Evolutionary conservation across 2,329 filamentous ascomycete species (phyloP).

Genomic region (Fusarium poae): DNA sequence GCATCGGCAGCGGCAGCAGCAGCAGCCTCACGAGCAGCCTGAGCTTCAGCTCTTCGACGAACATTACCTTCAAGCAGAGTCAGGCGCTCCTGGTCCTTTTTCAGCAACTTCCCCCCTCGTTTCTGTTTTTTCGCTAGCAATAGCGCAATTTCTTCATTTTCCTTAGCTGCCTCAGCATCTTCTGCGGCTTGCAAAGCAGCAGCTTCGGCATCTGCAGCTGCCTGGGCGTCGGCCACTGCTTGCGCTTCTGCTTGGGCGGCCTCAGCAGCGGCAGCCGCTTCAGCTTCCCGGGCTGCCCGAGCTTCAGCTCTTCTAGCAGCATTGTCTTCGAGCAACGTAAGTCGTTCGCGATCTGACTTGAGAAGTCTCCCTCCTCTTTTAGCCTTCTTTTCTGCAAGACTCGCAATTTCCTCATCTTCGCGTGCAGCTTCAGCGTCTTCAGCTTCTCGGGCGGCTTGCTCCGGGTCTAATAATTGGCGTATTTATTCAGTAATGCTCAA

Average conservation of each 20-base stretch:
- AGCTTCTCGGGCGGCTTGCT: constrained; percentile 40
- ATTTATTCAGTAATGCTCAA: constrained; percentile 60
- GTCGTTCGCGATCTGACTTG: constrained; percentile 41
- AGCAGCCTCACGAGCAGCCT: constrained; percentile 35
- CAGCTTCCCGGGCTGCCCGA: constrained; percentile 39
- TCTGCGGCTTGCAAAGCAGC: constrained; percentile 46
- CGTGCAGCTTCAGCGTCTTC: constrained; percentile 42
- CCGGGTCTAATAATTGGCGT: constrained; percentile 52
- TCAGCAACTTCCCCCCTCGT: constrained; percentile 40
- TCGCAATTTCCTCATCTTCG: constrained; percentile 53
- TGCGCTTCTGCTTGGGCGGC: constrained; percentile 40
- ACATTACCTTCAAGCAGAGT: constrained; percentile 37
- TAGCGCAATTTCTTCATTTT: constrained; percentile 40
- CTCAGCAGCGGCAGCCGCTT: constrained; percentile 27
- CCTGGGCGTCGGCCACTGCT: constrained; percentile 33
- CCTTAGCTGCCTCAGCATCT: constrained; percentile 50
- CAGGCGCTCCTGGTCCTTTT: constrained; percentile 43
- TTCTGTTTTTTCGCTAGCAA: constrained; percentile 41
- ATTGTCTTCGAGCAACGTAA: constrained; percentile 39
- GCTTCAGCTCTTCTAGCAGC: constrained; percentile 46
- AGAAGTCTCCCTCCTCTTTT: constrained; percentile 43
- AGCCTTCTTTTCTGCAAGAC: constrained; percentile 58
- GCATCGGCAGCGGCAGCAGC: constrained; percentile 16
- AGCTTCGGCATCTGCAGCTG: constrained; percentile 38
- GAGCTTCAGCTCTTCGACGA: constrained; percentile 35